Base-by-base conservation (phyloP, 805 yeast species). In the Sungouiozyma intestinalis region DNA sequence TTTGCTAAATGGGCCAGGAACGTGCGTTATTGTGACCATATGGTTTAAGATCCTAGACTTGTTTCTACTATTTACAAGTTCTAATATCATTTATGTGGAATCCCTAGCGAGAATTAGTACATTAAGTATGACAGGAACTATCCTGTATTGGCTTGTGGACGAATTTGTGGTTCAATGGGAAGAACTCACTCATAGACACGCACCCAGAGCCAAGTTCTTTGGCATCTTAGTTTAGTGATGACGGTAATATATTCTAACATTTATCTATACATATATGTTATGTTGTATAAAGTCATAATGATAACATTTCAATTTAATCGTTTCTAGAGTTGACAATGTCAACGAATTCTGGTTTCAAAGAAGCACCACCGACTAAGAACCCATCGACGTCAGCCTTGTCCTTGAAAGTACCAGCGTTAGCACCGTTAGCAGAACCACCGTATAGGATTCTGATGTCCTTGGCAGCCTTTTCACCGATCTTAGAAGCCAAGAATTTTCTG, bases 341-440 rank as follows among this genome's bases (percentile, higher is more conserved):
- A 62, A 85, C 79, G 63, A 92, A 92, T 74, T 92, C 98, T 53
- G 98, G 95, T 78, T 92, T 92, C 69, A 92, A 79, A 38, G 94
- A 85, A 63, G 98, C 98, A 73, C 98, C 98, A 63, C 98, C 98
- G 58, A 92, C 98, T 62, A 92, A 79, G 90, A 88, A 92, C 42
- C 98, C 98, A 64, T 92, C 98, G 51, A 92, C 94, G 63, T 92
- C 96, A 19, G 71, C 71, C 78, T 86, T 86, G 71, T 79, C 92
- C 73, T 80, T 85, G 79, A 92, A 88, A 52, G 90, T 78, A 45
- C 72, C 66, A 53, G 94, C 92, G 71, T 90, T 92, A 73, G 78
- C 77, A 66, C 95, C 97, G 69, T 85, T 90, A 61, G 90, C 98
- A 49, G 95, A 85, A 63, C 98, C 98, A 70, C 98, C 98, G 77